phyloP scores from a whole-genome alignment of 345 rosid genomes.

The Camelina sativa region DNA sequence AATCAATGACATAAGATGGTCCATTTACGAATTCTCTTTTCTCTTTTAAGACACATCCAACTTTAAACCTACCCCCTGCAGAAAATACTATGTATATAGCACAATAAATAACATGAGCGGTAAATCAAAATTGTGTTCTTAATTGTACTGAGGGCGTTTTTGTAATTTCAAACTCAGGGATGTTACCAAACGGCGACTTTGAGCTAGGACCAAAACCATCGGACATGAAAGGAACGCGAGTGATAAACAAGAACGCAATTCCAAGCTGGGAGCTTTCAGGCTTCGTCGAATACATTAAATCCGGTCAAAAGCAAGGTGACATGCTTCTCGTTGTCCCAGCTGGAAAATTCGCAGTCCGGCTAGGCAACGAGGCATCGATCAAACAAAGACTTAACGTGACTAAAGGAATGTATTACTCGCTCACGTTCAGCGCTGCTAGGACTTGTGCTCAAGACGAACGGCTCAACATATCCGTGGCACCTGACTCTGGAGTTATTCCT shows the following conservation, averaged over 20 bases:
- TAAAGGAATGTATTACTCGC: constrained; percentile 64
- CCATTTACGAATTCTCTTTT: not conserved
- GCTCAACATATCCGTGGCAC: constrained; percentile 75
- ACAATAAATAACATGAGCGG: not conserved
- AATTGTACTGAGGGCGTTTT: not conserved
- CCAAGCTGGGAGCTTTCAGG: constrained; percentile 89
- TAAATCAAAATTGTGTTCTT: not conserved
- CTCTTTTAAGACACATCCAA: not conserved
- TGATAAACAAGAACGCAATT: constrained; percentile 53
- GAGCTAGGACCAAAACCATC: constrained; percentile 67
- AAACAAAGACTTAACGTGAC: constrained; percentile 64
- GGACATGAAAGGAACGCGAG: constrained; percentile 73
- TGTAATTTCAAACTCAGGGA: constrained; percentile 47
- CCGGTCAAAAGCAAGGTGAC: constrained; percentile 95
- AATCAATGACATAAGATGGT: not conserved
- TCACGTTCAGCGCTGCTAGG: constrained; percentile 89
- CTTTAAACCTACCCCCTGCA: not conserved
- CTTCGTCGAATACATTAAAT: constrained; percentile 80
- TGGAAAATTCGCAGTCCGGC: constrained; percentile 76
- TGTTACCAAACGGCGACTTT: constrained; percentile 81
- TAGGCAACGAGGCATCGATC: constrained; percentile 92
- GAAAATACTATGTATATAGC: not conserved
- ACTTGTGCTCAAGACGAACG: constrained; percentile 92
- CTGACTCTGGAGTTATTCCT: constrained; percentile 76
- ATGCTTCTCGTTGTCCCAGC: constrained; percentile 87